Evolutionary conservation across 192 early-diverging fungal genomes (phyloP), one percentile per base, ranked within the genome.

Genomic region (Umbelopsis sp.): DNA sequence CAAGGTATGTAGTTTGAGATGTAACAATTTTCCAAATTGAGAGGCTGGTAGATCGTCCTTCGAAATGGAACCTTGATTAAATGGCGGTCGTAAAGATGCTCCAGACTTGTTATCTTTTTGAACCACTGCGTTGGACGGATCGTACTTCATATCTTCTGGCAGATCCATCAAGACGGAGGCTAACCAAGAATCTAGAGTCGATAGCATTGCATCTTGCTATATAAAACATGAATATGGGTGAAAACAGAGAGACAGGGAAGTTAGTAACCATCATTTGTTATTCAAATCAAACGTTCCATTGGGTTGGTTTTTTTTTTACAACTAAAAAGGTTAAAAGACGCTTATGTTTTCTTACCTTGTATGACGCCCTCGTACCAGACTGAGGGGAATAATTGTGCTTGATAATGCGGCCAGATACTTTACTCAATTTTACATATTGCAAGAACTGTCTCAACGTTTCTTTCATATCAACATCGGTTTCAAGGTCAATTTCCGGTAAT

Each of bases 391-490:
- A 86, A 14, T 82, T 74, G 21, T 82, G 82, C 26, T 77, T 74
- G 3, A 86, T 66, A 26, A 84, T 79, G 21, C 81, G 79, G 9
- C 83, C 85, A 21, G 80, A 67, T 20, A 86, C 83, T 54, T 77
- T 71, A 17, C 68, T 66, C 32, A 84, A 67, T 45, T 83, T 78
- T 34, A 86, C 79, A 6, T 72, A 53, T 68, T 79, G 70, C 22
- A 83, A 76, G 31, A 81, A 86, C 53, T 74, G 76, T 11, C 66
- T 24, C 38, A 74, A 11, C 47, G 75, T 51, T 21, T 73, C 25
- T 49, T 72, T 45, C 69, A 54, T 50, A 65, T 75, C 73, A 73
- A 76, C 29, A 74, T 66, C 71, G 59, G 77, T 72, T 53, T 66
- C 20, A 59, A 34, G 54, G 16, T 56, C 34, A 26, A 16, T 31